These are phyloP conservation scores for Jaenimonas drosophilae DNA, from an alignment of 208 protist genomes.

Conservation along the genomic window DNA sequence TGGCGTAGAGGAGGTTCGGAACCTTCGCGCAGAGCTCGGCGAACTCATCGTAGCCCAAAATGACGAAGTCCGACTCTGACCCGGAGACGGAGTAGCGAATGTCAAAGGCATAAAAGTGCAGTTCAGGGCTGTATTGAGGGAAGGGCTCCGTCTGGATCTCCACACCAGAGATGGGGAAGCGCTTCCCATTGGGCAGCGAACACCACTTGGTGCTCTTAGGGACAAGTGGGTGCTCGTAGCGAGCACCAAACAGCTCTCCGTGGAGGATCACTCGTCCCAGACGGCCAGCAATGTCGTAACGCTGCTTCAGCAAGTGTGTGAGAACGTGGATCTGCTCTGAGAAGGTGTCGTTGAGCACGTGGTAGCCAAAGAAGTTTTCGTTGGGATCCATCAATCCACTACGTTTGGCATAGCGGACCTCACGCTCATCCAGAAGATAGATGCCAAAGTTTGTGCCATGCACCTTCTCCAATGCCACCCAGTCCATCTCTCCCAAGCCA, in stretches of 20 bases:
- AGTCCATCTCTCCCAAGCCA: constrained; percentile 57
- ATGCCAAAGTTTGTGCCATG: constrained; percentile 84
- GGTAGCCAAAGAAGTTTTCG: constrained; percentile 88
- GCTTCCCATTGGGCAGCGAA: constrained; percentile 67
- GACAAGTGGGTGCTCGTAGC: constrained; percentile 82
- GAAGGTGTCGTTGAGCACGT: constrained; percentile 70
- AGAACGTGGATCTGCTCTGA: constrained; percentile 46
- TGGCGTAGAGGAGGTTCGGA: constrained; percentile 60
- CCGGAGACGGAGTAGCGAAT: constrained; percentile 78
- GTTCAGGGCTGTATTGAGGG: constrained; percentile 84
- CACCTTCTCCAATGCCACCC: constrained; percentile 83
- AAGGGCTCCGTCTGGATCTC: constrained; percentile 77
- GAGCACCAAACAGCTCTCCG: constrained; percentile 80
- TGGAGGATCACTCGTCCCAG: constrained; percentile 69
- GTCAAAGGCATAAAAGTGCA: constrained; percentile 84
- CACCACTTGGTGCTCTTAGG: constrained; percentile 78
- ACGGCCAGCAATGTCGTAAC: constrained; percentile 37
- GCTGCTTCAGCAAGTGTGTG: constrained; percentile 62
- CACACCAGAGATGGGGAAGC: constrained; percentile 67
- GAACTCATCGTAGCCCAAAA: constrained; percentile 77
- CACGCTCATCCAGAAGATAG: constrained; percentile 58
- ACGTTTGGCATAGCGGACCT: constrained; percentile 69
- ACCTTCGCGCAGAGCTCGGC: constrained; percentile 57
- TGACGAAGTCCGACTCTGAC: constrained; percentile 59
- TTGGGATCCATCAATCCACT: constrained; percentile 83